phyloP scores from a whole-genome alignment of 108 stramenopile genomes.

The Mayamaea pseudoterrestris region DNA sequence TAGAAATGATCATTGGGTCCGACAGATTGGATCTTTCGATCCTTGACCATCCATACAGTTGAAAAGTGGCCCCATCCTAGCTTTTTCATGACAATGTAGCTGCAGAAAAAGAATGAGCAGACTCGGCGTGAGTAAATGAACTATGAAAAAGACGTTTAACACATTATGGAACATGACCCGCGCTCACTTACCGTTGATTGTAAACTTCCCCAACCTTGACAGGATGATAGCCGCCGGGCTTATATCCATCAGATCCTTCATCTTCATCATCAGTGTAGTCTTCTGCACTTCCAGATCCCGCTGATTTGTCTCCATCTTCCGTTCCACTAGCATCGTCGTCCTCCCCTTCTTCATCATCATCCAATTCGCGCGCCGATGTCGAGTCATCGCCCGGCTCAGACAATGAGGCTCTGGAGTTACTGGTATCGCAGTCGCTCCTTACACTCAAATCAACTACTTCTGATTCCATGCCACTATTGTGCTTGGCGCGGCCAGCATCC shows the following conservation, averaged over 20 bases:
- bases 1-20: constrained; percentile 37
- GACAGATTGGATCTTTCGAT: constrained; percentile 32
- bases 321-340: constrained; percentile 1
- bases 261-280: constrained; percentile 93
- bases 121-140: background rate
- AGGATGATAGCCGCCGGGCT: constrained; percentile 90
- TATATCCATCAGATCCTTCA: constrained; percentile 86
- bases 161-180: background rate
- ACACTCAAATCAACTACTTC: no score
- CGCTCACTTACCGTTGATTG: constrained; percentile 65
- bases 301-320: constrained; percentile 11
- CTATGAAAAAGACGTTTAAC: background rate
- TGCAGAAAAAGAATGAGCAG: constrained; percentile 7
- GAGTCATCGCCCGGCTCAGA: background rate
- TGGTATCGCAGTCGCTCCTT: background rate
- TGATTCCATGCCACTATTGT: no score
- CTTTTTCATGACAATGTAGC: constrained; percentile 93
- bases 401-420: background rate
- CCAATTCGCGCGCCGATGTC: background rate
- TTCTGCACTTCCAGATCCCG: constrained; percentile 49
- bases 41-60: constrained; percentile 93
- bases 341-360: constrained; percentile 16
- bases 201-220: constrained; percentile 91
- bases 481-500: no score
- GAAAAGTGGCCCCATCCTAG: constrained; percentile 99